A percentile compares a stretch with the other conserved stretches of the same genome.
phyloP scores from a whole-genome alignment of 2,329 filamentous ascomycete genomes.

The Alternaria brassicae region DNA sequence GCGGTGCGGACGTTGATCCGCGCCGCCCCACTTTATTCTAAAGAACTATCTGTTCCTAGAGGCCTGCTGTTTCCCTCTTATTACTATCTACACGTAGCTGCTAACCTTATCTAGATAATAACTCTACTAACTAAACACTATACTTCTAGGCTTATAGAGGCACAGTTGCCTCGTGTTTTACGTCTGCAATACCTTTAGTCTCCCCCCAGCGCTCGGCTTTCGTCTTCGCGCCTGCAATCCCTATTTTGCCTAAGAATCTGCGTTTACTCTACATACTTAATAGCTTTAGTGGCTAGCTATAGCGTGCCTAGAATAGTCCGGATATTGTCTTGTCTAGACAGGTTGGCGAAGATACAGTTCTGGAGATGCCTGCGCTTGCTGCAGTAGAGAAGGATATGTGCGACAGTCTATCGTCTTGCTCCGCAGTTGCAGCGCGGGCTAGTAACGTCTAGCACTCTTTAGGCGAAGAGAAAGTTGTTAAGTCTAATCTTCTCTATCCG shows the following conservation, averaged over 20 bases:
- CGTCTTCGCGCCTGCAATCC: conserved; percentile 17
- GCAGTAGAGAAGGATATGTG: conserved; percentile 22
- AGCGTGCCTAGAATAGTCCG: conserved; percentile 18
- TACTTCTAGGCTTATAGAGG: conserved; percentile 7
- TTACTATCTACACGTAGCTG: not conserved
- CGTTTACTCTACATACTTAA: conserved; percentile 25
- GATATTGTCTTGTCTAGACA: conserved; percentile 23
- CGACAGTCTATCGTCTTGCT: conserved; percentile 23
- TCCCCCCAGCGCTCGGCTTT: conserved; percentile 7
- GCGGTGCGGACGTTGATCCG: conserved; percentile 18
- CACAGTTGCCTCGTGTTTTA: conserved; percentile 6
- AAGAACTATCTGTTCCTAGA: conserved; percentile 14
- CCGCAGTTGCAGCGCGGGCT: conserved; percentile 21
- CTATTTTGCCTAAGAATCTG: conserved; percentile 29
- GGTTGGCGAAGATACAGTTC: conserved; percentile 20
- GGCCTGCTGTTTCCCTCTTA: conserved; percentile 11
- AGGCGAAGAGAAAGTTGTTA: conserved; percentile 23
- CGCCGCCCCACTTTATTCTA: conserved; percentile 15
- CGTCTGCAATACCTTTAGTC: conserved; percentile 23
- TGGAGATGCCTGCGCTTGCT: conserved; percentile 22
- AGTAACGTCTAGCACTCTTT: conserved; percentile 17
- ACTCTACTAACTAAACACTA: not conserved
- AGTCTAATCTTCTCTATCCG: conserved; percentile 25
- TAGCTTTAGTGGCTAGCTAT: conserved; percentile 24
- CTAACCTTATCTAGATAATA: not conserved